A percentile compares a stretch with the other conserved stretches of the same genome.
Evolutionary conservation across 345 rosid species (phyloP).

Genomic region (Linum usitatissimum): DNA sequence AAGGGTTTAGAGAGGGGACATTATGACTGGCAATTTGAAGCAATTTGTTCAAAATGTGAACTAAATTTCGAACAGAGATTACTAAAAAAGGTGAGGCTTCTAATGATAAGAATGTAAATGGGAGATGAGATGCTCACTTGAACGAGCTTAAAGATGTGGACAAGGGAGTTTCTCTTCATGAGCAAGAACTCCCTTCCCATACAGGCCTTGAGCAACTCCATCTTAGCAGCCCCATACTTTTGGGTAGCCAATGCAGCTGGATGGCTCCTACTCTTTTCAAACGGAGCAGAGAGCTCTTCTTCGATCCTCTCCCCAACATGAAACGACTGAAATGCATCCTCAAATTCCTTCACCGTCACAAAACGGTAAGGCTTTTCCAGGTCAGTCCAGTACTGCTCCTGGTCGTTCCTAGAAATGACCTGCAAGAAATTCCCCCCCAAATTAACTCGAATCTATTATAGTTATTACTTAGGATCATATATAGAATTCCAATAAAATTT

Average conservation of each 20-base stretch:
- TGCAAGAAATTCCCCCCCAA: neutral
- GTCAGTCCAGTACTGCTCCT: neutral
- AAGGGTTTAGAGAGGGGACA: too few species aligned
- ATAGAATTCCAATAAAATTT: neutral
- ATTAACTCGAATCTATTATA: neutral
- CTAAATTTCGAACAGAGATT: neutral
- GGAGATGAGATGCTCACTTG: conserved; percentile 1
- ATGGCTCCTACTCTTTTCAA: neutral
- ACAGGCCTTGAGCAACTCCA: conserved; percentile 1
- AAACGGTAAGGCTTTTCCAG: neutral
- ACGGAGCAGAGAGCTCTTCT: neutral
- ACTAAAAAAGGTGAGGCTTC: neutral
- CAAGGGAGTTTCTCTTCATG: neutral
- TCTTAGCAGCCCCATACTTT: neutral
- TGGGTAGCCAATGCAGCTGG: neutral
- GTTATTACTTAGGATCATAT: neutral
- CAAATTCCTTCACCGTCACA: neutral
- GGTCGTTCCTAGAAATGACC: conserved; percentile 1
- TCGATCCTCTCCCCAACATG: neutral
- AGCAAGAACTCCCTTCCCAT: neutral
- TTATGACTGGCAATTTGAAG: too few species aligned
- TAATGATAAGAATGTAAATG: too few species aligned
- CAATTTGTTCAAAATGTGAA: neutral
- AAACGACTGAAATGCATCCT: neutral
- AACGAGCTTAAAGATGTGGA: neutral